Conservation (phyloP, 257 asterid genomes). For the Mitragyna speciosa region DNA sequence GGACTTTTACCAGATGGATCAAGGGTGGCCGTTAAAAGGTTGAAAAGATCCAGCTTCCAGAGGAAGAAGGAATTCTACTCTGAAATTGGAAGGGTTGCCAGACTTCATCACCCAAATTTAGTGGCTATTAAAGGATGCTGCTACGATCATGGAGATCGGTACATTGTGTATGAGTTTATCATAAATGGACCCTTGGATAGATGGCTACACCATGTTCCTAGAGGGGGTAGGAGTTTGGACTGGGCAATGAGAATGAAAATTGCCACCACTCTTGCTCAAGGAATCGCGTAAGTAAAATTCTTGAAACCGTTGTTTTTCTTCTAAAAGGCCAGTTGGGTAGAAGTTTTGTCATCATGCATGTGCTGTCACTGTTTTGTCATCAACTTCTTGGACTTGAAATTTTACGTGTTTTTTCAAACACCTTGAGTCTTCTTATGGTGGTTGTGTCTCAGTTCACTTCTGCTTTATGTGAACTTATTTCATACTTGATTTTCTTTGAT, state of each 20-base stretch:
- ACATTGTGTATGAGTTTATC: slow-evolving; percentile 82
- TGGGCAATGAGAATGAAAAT: slow-evolving; percentile 93
- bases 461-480: neutral
- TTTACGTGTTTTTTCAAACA: neutral
- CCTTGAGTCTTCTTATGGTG: neutral
- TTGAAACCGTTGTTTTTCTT: neutral
- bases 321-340: neutral
- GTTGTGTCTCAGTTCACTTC: neutral
- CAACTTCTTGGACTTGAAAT: neutral
- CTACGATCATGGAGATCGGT: slow-evolving; percentile 91
- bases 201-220: slow-evolving; percentile 91
- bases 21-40: slow-evolving; percentile 85
- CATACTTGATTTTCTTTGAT: neutral
- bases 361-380: neutral
- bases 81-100: slow-evolving; percentile 92
- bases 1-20: slow-evolving; percentile 92
- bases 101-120: slow-evolving; percentile 85
- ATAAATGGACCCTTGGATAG: slow-evolving; percentile 88
- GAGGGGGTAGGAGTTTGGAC: slow-evolving; percentile 94
- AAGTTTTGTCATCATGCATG: neutral
- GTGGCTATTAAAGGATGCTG: slow-evolving; percentile 95
- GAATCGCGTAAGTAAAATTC: slow-evolving; percentile 77
- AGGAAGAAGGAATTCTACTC: slow-evolving; percentile 94
- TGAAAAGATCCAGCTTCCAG: slow-evolving; percentile 91
- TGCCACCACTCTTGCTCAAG: slow-evolving; percentile 94